Evolutionary conservation across 139 green algal genomes (phyloP), one percentile per base, ranked within the genome.

Genomic region (Picocystis salinarum): DNA sequence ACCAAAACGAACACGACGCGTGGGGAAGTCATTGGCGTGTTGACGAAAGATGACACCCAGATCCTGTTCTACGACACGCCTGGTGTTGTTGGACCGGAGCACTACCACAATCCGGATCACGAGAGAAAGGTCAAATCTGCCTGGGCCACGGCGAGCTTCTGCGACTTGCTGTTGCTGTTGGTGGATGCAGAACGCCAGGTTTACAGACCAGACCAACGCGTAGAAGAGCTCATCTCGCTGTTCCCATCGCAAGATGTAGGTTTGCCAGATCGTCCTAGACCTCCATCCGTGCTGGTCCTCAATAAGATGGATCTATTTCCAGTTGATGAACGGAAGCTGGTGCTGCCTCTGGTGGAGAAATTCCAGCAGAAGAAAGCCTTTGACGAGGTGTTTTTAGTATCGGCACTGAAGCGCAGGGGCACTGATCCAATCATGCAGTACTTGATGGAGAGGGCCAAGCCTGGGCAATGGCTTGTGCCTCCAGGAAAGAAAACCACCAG

Each of bases 1-100:
- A 29, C 40, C 18, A 86, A 89, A 42, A 74, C 70, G 33, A 89
- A 89, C 64, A 89, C 77, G 5, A 91, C 78, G 3, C 22, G 47
- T 18, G 37, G 17, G 5, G 27, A 60, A 0, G 57, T 50, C 25
- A 49, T 91, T 28, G 77, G 78, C 4, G 59, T 73, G 2, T 71
- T 71, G 40, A 82, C 60, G 1, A 28, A 45, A 5, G 62, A 53
- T 2, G 17, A 17, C 6, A 19, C 39, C 0, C 53, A 75, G 42
- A 45, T 83, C 6, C 36, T 74, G 28, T 47, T 83, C n/a, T 71
- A 69, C 41, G 73, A 83, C 57, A 80, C 74, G 4, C 73, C 73
- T 6, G 73, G 73, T 6, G 46, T 83, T 18, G 63, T 83, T 11
- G 55, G 44, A n/a, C 29, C 40, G 30, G 29, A 23, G 4, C n/a